Evolutionary conservation across 225 moss, liverwort and hornwort genomes (phyloP).

Genomic region (Pseudisothecium myosuroides): DNA sequence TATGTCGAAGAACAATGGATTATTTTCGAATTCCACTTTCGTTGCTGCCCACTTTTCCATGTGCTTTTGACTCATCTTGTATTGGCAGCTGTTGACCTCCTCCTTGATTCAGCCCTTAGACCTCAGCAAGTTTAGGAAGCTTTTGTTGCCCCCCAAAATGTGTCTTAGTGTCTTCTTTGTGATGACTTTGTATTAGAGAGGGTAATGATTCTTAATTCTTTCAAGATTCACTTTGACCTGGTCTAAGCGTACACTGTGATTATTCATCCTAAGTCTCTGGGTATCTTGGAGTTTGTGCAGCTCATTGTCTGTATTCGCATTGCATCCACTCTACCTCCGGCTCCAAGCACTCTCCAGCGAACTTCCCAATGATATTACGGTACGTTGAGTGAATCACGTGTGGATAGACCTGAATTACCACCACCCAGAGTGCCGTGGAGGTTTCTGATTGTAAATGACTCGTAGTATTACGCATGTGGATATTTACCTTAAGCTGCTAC

Average conservation of each 20-base stretch:
- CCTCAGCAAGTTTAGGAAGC: not conserved
- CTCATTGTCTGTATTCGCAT: constrained; percentile 82
- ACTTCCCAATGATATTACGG: constrained; percentile 58
- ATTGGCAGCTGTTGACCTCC: not conserved
- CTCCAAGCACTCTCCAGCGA: constrained; percentile 59
- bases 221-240: not conserved
- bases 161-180: not conserved
- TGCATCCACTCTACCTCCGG: constrained; percentile 87
- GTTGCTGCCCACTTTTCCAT: not conserved
- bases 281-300: constrained; percentile 17
- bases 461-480: not conserved
- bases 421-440: not conserved
- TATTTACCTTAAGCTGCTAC: not conserved
- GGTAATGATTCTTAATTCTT: not conserved
- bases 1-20: not conserved
- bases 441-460: not conserved
- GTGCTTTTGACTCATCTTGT: not conserved
- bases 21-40: not conserved
- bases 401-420: not conserved
- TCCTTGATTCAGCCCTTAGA: not conserved
- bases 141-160: not conserved
- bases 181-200: not conserved
- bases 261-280: not conserved
- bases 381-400: not conserved
- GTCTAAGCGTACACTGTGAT: not conserved